Conservation (phyloP, 352 stramenopile species). For the Pythium oligandrum region DNA sequence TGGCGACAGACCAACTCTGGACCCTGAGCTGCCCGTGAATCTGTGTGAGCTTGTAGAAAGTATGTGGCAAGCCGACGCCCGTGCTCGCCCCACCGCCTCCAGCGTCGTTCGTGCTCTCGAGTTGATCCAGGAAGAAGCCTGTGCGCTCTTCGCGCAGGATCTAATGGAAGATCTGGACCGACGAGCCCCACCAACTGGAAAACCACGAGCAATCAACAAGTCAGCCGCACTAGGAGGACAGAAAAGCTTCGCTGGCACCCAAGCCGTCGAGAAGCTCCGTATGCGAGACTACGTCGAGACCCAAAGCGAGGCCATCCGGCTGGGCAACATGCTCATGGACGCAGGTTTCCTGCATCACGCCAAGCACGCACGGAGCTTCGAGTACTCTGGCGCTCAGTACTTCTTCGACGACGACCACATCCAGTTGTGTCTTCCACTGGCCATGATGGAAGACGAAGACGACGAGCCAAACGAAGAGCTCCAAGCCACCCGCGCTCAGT, state of each 20-base stretch:
- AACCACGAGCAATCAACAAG: too few relatives aligned
- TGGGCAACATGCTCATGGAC: slow-evolving; percentile 36
- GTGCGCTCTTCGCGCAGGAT: not conserved
- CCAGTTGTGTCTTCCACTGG: slow-evolving; percentile 18
- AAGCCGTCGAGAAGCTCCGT: slow-evolving; percentile 18
- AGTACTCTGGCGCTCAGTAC: slow-evolving; percentile 20
- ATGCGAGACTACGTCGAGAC: slow-evolving; percentile 8
- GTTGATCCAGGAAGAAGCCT: slow-evolving; percentile 10
- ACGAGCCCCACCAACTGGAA: not conserved
- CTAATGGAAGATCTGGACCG: not conserved
- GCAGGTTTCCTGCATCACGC: slow-evolving; percentile 27
- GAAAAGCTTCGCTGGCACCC: slow-evolving; percentile 22
- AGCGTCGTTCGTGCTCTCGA: slow-evolving; percentile 14
- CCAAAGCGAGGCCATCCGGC: slow-evolving; percentile 23
- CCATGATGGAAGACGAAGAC: slow-evolving; percentile 22
- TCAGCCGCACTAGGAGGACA: too few relatives aligned
- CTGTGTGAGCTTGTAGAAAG: slow-evolving; percentile 12
- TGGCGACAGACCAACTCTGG: not conserved
- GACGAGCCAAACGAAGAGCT: not conserved
- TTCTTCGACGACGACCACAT: slow-evolving; percentile 27
- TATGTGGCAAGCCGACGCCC: slow-evolving; percentile 10
- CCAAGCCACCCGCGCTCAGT: not conserved
- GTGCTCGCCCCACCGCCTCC: slow-evolving; percentile 3
- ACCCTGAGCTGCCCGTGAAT: too few relatives aligned
- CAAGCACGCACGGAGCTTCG: slow-evolving; percentile 24